Evolutionary conservation across 2,329 filamentous ascomycete species (phyloP).

Genomic region (Arachnopeziza araneosa): DNA sequence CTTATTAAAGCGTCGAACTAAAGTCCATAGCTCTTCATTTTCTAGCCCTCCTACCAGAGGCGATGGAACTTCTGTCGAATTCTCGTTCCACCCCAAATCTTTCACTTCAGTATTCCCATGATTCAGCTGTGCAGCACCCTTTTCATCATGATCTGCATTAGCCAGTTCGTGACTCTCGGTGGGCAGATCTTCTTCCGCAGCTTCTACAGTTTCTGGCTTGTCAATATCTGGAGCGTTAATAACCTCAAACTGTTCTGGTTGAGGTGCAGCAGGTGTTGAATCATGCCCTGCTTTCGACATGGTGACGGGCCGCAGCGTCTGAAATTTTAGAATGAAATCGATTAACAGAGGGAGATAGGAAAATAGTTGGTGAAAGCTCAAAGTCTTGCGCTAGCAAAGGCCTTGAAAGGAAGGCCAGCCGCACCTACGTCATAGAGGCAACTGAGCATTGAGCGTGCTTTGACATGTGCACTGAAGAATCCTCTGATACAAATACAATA

Average conservation of each 20-base stretch:
- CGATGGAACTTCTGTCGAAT: constrained; percentile 42
- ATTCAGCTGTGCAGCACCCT: constrained; percentile 36
- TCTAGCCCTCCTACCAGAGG: constrained; percentile 54
- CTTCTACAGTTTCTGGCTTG: neutral
- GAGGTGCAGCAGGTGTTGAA: neutral
- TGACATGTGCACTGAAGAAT: neutral
- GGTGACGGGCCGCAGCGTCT: neutral
- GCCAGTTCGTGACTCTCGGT: constrained; percentile 36
- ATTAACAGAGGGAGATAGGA: neutral
- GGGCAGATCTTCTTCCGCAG: neutral
- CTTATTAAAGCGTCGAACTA: constrained; percentile 23
- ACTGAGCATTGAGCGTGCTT: neutral
- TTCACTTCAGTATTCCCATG: constrained; percentile 41
- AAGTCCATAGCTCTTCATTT: constrained; percentile 60
- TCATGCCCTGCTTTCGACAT: neutral
- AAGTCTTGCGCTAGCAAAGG: neutral
- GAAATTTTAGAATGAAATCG: neutral
- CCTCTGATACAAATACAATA: neutral
- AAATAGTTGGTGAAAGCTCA: neutral
- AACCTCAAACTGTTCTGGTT: neutral
- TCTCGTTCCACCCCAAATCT: constrained; percentile 54
- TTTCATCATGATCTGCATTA: constrained; percentile 34
- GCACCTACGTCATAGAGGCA: neutral
- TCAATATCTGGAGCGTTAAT: neutral
- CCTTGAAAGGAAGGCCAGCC: neutral